Evolutionary conservation across 1,139 yeast species (phyloP), one percentile per base, ranked within the genome.

Genomic region (Lodderomyces metapsilosis): DNA sequence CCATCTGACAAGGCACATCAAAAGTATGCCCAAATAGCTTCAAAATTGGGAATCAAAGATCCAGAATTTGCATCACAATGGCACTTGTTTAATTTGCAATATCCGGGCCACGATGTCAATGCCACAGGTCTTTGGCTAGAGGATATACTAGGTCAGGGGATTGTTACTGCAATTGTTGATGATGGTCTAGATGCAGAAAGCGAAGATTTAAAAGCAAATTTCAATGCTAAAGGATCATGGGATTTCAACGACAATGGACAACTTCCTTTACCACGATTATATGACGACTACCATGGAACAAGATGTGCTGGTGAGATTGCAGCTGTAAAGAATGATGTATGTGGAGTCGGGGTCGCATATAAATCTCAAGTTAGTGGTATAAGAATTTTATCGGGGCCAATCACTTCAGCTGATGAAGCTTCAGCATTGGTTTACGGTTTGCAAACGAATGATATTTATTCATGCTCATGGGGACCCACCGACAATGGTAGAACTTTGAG

Each of bases 381-480:
- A 23, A 77, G 99, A 45, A 92, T 94, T 47, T 72, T 94, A 38
- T 85, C 95, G 1, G 95, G 88, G 2, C 70, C 76, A 30, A 78
- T 94, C 39, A 81, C 94, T 3, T 72, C 88, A 4, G 95, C 84
- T 42, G 96, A 89, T 48, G 98, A 94, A 62, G 98, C 98, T 0
- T 79, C 86, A 2, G 87, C 98, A 1, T 68, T 94, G 71, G 74
- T 86, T 34, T 86, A 84, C 62, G 94, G 83, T 0, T 69, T 85
- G 53, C 91, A 88, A 46, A 73, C 76, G 9, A 92, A 92, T 59
- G 96, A 91, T 61, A 92, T 94, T 31, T 94, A 88, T 61, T 88
- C 96, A 3, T 94, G 99, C 62, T 88, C 96, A 4, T 94, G 99
- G 99, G 99, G 99, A 2, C 99, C 99, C 1, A 78, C 91, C 1